Base-by-base conservation (phyloP, 2,329 filamentous ascomycete genomes). In the Monosporascus sp. region DNA sequence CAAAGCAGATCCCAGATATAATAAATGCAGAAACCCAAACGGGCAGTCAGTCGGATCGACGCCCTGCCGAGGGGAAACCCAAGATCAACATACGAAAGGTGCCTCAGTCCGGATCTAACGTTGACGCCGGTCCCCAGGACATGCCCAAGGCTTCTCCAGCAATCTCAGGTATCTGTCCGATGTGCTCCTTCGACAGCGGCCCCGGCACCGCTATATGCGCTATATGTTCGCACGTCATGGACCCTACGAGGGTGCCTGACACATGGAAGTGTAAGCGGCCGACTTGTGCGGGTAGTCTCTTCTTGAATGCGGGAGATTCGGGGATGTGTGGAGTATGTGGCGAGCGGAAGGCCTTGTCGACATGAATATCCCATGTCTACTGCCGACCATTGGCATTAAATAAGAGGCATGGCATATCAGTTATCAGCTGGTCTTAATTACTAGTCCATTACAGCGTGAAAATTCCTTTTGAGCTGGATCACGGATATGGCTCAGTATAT, bases 301-400 rank as follows among this genome's bases (percentile, higher is more conserved):
- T 90, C 66, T 64, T 85, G 50, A 93, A 92, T 63, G 78, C 86
- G 11, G 82, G 79, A 1, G 88, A 92, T 67, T 83, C 78, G 58
- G 86, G 84, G 7, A 67, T 84, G 1, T 93, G 89, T 66, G 87
- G 88, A 3, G 69, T 89, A 5, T 93, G 88, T 65, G 85, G 85
- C 19, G 70, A 69, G 59, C 73, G 68, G 59, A 70, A 61, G 43
- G 26, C 49, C 36, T 53, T 51, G 59, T 61, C n/a, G 49, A 54
- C 46, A 52, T 59, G 46, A 45, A 19, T 40, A 14, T 34, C 31
- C 31, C 9, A 34, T 34, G 31, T 5, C 31, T 5, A 34, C 5
- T 34, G 11, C 31, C 4, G 31, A 14, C 31, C 11, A 34, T 34
- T 2, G 31, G 31, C 14, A 31, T 34, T 34, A 34, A 34, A 14